Evolutionary conservation across 331 rosid genomes (phyloP), one percentile per base, ranked within the genome.

Genomic region (Malus hybrid): DNA sequence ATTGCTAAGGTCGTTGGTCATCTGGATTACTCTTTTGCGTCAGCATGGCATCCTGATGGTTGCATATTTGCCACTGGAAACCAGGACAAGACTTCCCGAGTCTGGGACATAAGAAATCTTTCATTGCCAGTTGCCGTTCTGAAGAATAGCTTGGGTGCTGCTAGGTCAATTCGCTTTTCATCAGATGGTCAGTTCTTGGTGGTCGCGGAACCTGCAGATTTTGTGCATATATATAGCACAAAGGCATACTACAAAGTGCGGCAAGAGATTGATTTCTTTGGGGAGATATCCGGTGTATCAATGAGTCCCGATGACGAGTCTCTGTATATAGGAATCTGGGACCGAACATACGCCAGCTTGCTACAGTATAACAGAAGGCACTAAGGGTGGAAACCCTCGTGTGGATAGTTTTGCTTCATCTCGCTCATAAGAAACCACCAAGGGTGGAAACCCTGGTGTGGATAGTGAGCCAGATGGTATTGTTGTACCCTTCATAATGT

Each of bases 11-110:
- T 94, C 34, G 84, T 76, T 20, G 97, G 97, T 64, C 99, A 94
- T 86, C 87, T 83, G 59, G 99, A 94, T 82, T 94, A 79, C 84
- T 94, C 97, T 4, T 94, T 94, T 9, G 99, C 99, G 24, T 90
- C 97, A 6, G 97, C 99, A 60, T 94, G 99, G 99, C 99, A 94
- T 82, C 98, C 97, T 1, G 84, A 86, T 61, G 98, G 98, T 32
- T 79, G 73, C 7, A 83, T 76, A 72, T 90, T 94, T 16, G 96
- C 97, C 10, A 94, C 96, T 1, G 97, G 99, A 60, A 94, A 94
- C 63, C 97, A 94, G 78, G 99, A 94, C 56, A 94, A 94, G 91
- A 92, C 99, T 33, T 94, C 96, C 84, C 87, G 96, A 44, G 95
- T 94, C 14, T 94, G 99, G 99, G 99, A 90, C 54, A 82, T 82